Evolutionary conservation across 805 yeast genomes (phyloP), one percentile per base, ranked within the genome.

Genomic region (Grigorovia humatica): DNA sequence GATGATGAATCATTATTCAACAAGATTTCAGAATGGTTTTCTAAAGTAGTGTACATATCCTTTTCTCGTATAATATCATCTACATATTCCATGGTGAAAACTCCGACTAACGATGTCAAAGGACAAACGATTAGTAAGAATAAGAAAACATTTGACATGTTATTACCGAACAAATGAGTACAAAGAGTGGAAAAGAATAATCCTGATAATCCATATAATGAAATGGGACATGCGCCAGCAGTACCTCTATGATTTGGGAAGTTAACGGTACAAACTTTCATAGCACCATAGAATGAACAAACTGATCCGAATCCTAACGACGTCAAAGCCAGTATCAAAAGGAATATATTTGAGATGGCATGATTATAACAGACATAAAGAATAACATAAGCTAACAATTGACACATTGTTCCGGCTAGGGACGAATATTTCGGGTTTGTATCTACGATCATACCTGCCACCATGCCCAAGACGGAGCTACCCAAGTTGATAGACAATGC

Each of bases 151-250:
- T 78, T 79, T 6, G 73, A 76, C 1, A 86, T 75, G 55, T 83
- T 66, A 35, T 74, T 78, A 8, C 67, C 64, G 57, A 78, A 85
- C 48, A 76, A 72, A 6, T 67, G 58, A 0, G 85, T 79, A 13
- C 86, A 77, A 2, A 83, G 58, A 2, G 76, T 63, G 2, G 88
- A 79, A 60, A 81, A 83, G 18, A 83, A 57, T 43, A 85, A 72
- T 2, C 91, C 89, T 6, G 88, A 78, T 44, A 85, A 66, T 0
- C 91, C 95, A 64, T 79, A 85, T 0, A 81, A 72, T 13, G 86
- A 76, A 4, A 82, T 84, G 1, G 88, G 87, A 44, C 78, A 70
- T 0, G 87, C 82, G 18, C 82, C 82, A 1, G 88, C 88, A 7
- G 80, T 72, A 20, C 88, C 93, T 60, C 84, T 73, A 59, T 82